Conservation (phyloP, 306 rosid species). For the Dicorynia guianensis region DNA sequence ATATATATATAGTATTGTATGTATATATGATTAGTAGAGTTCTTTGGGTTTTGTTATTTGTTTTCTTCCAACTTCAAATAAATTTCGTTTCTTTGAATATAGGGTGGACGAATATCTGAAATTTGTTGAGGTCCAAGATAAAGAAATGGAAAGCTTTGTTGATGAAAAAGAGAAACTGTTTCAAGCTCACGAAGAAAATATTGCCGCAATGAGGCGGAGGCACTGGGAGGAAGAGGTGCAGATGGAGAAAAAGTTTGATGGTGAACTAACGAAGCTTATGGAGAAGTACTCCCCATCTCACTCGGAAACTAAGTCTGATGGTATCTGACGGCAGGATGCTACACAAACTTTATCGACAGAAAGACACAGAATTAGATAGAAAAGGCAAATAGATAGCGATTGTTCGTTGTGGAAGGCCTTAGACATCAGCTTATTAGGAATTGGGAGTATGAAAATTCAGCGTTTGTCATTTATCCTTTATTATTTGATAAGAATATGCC, state of each 20-base stretch:
- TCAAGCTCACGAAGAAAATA: constrained; percentile 53
- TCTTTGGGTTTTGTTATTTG: neutral
- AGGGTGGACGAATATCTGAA: constrained; percentile 58
- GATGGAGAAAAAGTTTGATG: constrained; percentile 61
- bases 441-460: constrained; percentile 1
- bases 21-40: neutral
- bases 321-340: constrained; percentile 24
- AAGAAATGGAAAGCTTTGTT: constrained; percentile 69
- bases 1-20: neutral
- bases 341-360: neutral
- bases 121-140: constrained; percentile 67
- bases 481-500: constrained; percentile 7
- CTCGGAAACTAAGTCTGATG: constrained; percentile 12
- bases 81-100: constrained; percentile 30
- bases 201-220: constrained; percentile 54
- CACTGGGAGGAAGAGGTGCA: constrained; percentile 72
- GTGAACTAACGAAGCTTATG: constrained; percentile 60
- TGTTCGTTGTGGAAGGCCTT: neutral
- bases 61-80: constrained; percentile 7
- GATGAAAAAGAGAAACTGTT: constrained; percentile 56
- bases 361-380: neutral
- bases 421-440: neutral
- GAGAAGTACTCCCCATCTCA: constrained; percentile 58
- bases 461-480: neutral
- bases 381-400: neutral